Percentiles rank a stretch among this genome's conserved stretches.
These are phyloP conservation scores for Beauveria varroae DNA, from an alignment of 2,329 filamentous ascomycete species.

Conservation along the genomic window DNA sequence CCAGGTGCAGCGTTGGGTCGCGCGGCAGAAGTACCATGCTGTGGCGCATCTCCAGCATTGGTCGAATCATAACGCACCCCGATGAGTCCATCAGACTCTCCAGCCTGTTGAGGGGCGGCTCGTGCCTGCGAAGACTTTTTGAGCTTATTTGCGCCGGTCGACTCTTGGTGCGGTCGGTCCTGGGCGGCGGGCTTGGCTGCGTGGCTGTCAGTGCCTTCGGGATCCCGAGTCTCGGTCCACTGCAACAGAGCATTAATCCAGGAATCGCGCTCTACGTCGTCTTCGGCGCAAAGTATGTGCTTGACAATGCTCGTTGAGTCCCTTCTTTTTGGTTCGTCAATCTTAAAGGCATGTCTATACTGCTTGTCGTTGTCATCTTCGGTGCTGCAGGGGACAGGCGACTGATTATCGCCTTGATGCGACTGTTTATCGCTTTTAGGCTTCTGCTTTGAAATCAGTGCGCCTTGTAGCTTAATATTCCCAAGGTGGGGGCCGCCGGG, in stretches of 20 bases:
- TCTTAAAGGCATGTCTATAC: constrained; percentile 91
- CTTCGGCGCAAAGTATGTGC: constrained; percentile 93
- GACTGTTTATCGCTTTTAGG: constrained; percentile 40
- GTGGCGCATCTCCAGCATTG: constrained; percentile 44
- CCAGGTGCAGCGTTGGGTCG: constrained; percentile 30
- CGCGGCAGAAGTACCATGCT: constrained; percentile 32
- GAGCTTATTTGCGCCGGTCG: constrained; percentile 16
- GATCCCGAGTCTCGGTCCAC: constrained; percentile 73
- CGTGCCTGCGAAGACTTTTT: constrained; percentile 27
- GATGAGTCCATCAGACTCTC: constrained; percentile 41
- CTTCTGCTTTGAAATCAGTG: constrained; percentile 91
- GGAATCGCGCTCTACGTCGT: constrained; percentile 80
- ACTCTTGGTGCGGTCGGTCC: constrained; percentile 27
- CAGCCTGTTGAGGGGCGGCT: constrained; percentile 26
- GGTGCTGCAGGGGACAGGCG: constrained; percentile 45
- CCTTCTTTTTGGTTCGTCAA: constrained; percentile 93
- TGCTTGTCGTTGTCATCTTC: constrained; percentile 83
- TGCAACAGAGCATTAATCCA: constrained; percentile 89
- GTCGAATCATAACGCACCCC: constrained; percentile 52
- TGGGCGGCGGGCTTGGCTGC: constrained; percentile 25
- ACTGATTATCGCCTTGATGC: constrained; percentile 38
- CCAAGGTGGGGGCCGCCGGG: constrained; percentile 86
- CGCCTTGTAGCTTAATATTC: constrained; percentile 83
- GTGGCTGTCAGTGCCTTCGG: constrained; percentile 38
- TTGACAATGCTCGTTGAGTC: constrained; percentile 82